Evolutionary conservation across 306 rosid genomes (phyloP).

Genomic region (Cyamopsis tetragonoloba): DNA sequence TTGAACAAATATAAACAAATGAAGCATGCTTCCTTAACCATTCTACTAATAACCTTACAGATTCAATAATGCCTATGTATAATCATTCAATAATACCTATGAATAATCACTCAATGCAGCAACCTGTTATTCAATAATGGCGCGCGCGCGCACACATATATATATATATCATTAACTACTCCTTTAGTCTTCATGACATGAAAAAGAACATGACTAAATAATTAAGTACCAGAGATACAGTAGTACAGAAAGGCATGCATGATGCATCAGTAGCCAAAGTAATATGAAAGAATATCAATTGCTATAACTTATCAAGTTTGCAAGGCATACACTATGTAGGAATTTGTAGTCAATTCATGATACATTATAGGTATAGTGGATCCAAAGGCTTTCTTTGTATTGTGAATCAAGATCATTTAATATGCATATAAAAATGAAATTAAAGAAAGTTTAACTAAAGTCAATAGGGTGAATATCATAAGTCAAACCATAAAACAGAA

Average conservation of each 20-base stretch:
- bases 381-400: not conserved
- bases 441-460: not conserved
- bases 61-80: too few species aligned
- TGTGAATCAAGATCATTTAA: not conserved
- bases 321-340: not conserved
- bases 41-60: too few species aligned
- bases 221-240: conserved; percentile 11
- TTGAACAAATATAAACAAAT: too few species aligned
- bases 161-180: conserved; percentile 50
- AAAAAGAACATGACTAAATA: conserved; percentile 12
- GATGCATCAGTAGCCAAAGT: not conserved
- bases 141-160: too few species aligned
- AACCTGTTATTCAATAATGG: too few species aligned
- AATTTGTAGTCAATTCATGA: not conserved
- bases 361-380: not conserved
- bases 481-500: not conserved
- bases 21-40: too few species aligned
- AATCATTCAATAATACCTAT: too few species aligned
- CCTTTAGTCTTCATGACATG: conserved; percentile 59
- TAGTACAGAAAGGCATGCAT: not conserved
- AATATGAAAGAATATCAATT: not conserved
- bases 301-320: conserved; percentile 5
- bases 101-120: too few species aligned
- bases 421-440: not conserved
- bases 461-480: not conserved